Base-by-base conservation (phyloP, 306 rosid species). In the Acacia crassicarpa region DNA sequence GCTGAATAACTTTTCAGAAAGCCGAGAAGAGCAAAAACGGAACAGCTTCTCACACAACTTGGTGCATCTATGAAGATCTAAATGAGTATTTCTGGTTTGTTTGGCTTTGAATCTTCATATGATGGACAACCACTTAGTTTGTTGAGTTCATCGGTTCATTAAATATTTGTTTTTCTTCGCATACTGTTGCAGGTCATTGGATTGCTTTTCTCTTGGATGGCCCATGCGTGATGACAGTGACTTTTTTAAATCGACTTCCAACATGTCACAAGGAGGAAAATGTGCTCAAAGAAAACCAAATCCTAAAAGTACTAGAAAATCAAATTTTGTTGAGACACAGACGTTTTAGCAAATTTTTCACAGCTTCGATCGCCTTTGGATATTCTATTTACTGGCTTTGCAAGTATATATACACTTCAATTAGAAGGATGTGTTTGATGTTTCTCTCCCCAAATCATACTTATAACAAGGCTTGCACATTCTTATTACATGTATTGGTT, bases 171-270 rank as follows among this genome's bases (percentile, higher is more conserved):
- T 78, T 61, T 58, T 68, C 53, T 32, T 78, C 51, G 23, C 67
- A 72, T 79, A 79, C 40, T 67, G 65, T 71, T 67, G 30, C 75
- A 94, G 98, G 98, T 89, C 94, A 41, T 77, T 95, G 80, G 91
- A 90, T 83, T 92, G 98, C 92, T 92, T 94, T 82, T 90, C 98
- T 85, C 97, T 94, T 43, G 98, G 98, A 79, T 94, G 98, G 97
- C 98, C 98, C 49, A 94, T 94, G 98, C 95, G 98, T 65, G 97
- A 94, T 66, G 98, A 94, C 85, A 95, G 94, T 58, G 95, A 90
- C 35, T 95, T 95, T 90, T 95, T 95, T 83, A 95, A 90, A 89
- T 87, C 98, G 56, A 93, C 98, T 77, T 88, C 89, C 77, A 88
- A 87, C 73, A 22, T 67, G 76, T 78, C 72, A 76, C 94, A 83